Conservation (phyloP, 371 early-diverging fungal genomes). For the Zancudomyces culisetae region DNA sequence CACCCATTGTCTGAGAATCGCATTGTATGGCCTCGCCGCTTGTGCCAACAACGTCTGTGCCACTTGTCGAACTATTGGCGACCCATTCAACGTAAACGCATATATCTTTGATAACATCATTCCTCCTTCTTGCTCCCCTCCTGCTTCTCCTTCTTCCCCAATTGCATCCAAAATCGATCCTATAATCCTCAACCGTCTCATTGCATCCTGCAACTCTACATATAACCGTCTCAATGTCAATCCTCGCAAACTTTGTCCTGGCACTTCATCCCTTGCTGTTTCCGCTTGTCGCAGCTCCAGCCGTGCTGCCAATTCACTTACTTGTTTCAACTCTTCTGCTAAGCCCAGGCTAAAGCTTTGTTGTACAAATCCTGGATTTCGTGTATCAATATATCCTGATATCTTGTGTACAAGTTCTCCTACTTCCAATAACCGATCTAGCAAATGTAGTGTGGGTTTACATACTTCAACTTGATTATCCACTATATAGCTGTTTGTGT, state of each 20-base stretch:
- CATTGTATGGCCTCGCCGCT: conserved; percentile 70
- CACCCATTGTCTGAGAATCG: conserved; percentile 82
- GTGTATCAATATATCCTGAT: conserved; percentile 8
- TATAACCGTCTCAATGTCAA: conserved; percentile 62
- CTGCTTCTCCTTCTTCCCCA: background rate
- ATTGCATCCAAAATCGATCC: conserved; percentile 33
- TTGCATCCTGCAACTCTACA: conserved; percentile 70
- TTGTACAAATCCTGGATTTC: conserved; percentile 9
- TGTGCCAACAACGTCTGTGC: conserved; percentile 54
- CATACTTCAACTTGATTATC: conserved; percentile 24
- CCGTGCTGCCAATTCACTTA: conserved; percentile 64
- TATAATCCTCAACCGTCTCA: conserved; percentile 52
- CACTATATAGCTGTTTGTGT: conserved; percentile 27
- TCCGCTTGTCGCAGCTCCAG: conserved; percentile 59
- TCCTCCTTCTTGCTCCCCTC: conserved; percentile 49
- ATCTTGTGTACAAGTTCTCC: conserved; percentile 14
- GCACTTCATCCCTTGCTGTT: conserved; percentile 16
- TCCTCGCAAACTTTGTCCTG: conserved; percentile 25
- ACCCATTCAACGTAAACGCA: conserved; percentile 70
- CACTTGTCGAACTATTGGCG: conserved; percentile 63
- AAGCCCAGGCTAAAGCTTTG: conserved; percentile 68
- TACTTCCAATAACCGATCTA: conserved; percentile 14
- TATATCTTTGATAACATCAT: conserved; percentile 59
- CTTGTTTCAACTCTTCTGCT: conserved; percentile 52
- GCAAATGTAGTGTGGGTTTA: conserved; percentile 10